phyloP scores from a whole-genome alignment of 1,139 yeast species.

The Pichia sp. region DNA sequence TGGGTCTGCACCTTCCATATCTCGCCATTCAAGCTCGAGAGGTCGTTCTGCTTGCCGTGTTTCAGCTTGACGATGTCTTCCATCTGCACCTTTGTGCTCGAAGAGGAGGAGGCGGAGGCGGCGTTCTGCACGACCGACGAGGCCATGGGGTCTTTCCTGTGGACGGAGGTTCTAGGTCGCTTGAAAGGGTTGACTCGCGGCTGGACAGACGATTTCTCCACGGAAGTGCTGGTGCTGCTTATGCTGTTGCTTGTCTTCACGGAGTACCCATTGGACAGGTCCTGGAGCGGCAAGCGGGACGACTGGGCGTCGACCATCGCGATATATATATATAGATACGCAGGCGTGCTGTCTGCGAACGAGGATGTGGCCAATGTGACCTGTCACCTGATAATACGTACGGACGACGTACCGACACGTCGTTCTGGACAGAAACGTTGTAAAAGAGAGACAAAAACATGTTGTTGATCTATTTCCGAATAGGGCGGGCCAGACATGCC shows the following conservation, averaged over 20 bases:
- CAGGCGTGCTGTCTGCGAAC: too few relatives aligned
- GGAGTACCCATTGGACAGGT: background rate
- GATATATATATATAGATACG: background rate
- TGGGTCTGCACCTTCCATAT: conserved; percentile 24
- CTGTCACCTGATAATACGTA: background rate
- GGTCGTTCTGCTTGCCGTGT: conserved; percentile 9
- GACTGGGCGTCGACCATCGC: background rate
- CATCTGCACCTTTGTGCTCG: conserved; percentile 4
- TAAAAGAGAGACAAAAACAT: background rate
- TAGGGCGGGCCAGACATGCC: background rate
- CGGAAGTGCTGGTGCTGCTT: background rate
- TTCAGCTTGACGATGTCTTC: conserved; percentile 6
- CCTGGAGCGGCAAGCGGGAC: conserved; percentile 1
- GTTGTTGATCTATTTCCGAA: conserved; percentile 1
- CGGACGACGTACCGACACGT: too few relatives aligned
- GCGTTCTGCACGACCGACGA: conserved; percentile 2
- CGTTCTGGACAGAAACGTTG: too few relatives aligned
- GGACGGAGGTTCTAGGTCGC: background rate
- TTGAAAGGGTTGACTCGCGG: background rate
- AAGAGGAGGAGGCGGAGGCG: background rate
- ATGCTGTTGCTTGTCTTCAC: background rate
- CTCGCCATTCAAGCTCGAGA: conserved; percentile 15
- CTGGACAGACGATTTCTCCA: background rate
- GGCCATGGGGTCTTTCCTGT: background rate
- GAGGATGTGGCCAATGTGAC: background rate